phyloP scores from a whole-genome alignment of 106 monocot genomes.

The Agapanthus africanus region DNA sequence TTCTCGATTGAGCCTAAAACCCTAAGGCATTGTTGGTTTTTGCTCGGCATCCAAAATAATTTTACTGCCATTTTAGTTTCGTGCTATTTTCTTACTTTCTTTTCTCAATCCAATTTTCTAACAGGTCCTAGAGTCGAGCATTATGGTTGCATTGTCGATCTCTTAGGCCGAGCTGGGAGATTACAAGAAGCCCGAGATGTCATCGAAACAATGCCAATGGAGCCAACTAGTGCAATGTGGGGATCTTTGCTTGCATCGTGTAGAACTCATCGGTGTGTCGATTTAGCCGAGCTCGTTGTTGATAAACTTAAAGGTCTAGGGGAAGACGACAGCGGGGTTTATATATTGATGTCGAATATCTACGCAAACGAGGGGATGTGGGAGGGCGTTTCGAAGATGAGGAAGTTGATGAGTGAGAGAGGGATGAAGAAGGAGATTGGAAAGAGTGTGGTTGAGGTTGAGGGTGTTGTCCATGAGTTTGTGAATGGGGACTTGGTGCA shows the following conservation, averaged over 20 bases:
- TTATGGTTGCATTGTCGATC: constrained; percentile 48
- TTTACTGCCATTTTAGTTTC: too few relatives aligned
- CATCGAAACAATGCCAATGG: constrained; percentile 28
- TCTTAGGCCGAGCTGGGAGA: constrained; percentile 38
- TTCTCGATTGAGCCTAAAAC: constrained; percentile 15
- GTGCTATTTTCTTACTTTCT: too few relatives aligned
- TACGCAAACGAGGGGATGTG: constrained; percentile 43
- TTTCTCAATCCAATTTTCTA: too few relatives aligned
- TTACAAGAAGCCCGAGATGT: constrained; percentile 23
- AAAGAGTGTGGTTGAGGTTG: constrained; percentile 35
- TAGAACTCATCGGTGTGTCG: constrained; percentile 26
- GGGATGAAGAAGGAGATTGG: constrained; percentile 49
- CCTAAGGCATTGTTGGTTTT: too few relatives aligned
- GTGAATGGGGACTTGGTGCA: constrained; percentile 28
- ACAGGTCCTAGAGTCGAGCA: constrained; percentile 46
- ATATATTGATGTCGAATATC: constrained; percentile 45
- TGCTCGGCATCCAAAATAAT: too few relatives aligned
- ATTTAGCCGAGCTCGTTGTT: constrained; percentile 31
- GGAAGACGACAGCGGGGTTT: constrained; percentile 39
- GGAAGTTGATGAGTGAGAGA: constrained; percentile 23
- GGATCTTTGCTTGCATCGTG: constrained; percentile 45
- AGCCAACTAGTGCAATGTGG: constrained; percentile 30
- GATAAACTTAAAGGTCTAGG: constrained; percentile 21
- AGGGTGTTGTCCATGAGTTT: constrained; percentile 45
- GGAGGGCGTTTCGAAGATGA: constrained; percentile 31